A percentile compares a stretch with the other conserved stretches of the same genome.
phyloP scores from a whole-genome alignment of 345 rosid genomes.

The Rhodamnia argentea region DNA sequence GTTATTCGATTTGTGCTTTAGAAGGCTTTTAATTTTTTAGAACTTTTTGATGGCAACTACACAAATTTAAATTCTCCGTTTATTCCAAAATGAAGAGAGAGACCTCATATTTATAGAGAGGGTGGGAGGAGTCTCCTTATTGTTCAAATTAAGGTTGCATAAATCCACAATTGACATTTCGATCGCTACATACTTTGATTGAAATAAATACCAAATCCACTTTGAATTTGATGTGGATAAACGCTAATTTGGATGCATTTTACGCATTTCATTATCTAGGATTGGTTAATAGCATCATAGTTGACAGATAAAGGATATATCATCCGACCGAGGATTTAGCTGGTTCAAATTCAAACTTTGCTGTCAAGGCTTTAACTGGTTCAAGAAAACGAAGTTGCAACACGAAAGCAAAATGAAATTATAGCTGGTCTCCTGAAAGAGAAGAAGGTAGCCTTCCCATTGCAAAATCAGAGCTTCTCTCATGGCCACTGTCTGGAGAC shows the following conservation, averaged over 20 bases:
- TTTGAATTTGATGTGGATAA: not conserved
- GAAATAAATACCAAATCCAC: not conserved
- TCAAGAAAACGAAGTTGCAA: not conserved
- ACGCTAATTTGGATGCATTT: not conserved
- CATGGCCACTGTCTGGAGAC: too few relatives aligned
- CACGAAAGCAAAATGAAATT: not conserved
- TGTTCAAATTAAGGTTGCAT: not conserved
- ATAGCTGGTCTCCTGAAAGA: too few relatives aligned
- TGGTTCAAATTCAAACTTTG: not conserved
- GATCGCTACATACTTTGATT: not conserved
- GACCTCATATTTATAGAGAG: not conserved
- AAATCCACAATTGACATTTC: not conserved
- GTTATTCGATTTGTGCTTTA: not conserved
- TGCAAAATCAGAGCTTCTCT: too few relatives aligned
- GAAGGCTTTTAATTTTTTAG: not conserved
- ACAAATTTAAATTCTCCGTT: not conserved
- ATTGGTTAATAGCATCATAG: not conserved
- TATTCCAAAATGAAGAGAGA: not conserved
- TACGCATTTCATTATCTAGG: not conserved
- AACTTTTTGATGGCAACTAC: not conserved
- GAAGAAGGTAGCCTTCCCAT: too few relatives aligned
- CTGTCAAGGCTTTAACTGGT: not conserved
- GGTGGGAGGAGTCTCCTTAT: not conserved
- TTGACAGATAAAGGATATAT: not conserved
- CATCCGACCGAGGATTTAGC: not conserved